Evolutionary conservation across 2,329 filamentous ascomycete species (phyloP).

Genomic region (Trematosphaeria pertusa): DNA sequence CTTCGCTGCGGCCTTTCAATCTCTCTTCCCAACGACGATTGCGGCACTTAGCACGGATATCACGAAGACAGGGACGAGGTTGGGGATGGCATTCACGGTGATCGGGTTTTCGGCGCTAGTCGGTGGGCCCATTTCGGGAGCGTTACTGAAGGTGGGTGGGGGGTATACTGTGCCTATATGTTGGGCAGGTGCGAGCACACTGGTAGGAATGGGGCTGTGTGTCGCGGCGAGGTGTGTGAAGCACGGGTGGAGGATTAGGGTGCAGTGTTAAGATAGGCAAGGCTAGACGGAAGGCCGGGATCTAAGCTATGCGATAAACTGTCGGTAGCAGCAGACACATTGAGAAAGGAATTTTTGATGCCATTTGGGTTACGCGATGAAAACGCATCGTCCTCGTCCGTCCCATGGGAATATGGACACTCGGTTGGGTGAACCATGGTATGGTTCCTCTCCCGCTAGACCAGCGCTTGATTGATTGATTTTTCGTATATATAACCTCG

Average conservation of each 20-base stretch:
- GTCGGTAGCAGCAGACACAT: too few species aligned
- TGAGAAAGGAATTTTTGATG: too few species aligned
- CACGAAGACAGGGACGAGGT: slow-evolving; percentile 50
- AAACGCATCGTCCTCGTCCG: too few species aligned
- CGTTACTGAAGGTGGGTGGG: slow-evolving; percentile 53
- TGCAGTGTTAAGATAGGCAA: slow-evolving; percentile 29
- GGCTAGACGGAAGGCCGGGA: too few species aligned
- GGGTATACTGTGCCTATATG: slow-evolving; percentile 31
- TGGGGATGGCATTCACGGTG: slow-evolving; percentile 62
- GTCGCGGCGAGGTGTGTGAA: slow-evolving; percentile 27
- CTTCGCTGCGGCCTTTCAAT: slow-evolving; percentile 53
- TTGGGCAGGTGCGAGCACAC: slow-evolving; percentile 29
- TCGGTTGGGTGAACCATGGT: too few species aligned
- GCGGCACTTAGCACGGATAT: slow-evolving; percentile 43
- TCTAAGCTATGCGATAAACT: too few species aligned
- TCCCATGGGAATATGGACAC: too few species aligned
- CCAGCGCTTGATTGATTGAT: too few species aligned
- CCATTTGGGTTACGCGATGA: too few species aligned
- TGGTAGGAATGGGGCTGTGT: slow-evolving; percentile 21
- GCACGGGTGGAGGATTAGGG: slow-evolving; percentile 29
- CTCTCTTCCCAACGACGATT: slow-evolving; percentile 51
- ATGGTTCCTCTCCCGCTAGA: too few species aligned
- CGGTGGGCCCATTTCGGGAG: slow-evolving; percentile 62
- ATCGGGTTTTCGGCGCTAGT: slow-evolving; percentile 58
- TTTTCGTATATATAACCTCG: too few species aligned